phyloP scores from a whole-genome alignment of 148 eudicot genomes.

The Selenicereus undatus region DNA sequence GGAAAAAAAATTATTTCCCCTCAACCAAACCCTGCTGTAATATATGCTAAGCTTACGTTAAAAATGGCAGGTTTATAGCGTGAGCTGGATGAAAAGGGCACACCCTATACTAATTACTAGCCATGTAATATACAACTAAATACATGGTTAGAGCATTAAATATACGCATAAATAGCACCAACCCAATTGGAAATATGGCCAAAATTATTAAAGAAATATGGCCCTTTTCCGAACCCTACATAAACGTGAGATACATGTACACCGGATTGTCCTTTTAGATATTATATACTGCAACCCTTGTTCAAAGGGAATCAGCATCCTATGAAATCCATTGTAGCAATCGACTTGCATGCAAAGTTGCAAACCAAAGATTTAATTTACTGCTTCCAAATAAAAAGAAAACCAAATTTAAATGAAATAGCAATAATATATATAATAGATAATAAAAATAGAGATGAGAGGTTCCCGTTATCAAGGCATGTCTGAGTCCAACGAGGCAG shows the following conservation, averaged over 20 bases:
- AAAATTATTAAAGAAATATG: background rate
- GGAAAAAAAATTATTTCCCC: too few relatives aligned
- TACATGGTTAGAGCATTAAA: background rate
- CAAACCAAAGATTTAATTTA: background rate
- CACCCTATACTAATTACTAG: background rate
- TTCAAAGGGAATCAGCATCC: background rate
- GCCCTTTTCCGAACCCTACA: too few relatives aligned
- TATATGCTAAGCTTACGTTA: background rate
- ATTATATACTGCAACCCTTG: background rate
- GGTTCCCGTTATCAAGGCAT: slow-evolving; percentile 25
- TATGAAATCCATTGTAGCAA: background rate
- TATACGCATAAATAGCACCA: background rate
- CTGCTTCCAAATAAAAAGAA: background rate
- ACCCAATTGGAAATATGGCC: background rate
- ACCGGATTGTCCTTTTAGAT: too few relatives aligned
- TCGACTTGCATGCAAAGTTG: too few relatives aligned
- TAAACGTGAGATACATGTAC: too few relatives aligned
- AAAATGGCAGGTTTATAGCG: background rate
- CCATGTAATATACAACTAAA: background rate
- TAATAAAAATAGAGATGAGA: background rate
- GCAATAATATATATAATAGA: background rate
- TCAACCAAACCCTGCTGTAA: too few relatives aligned
- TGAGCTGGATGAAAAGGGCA: slow-evolving; percentile 2
- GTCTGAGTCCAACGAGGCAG: slow-evolving; percentile 25
- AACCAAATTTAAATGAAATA: background rate